Percentiles rank a stretch among this genome's conserved stretches.
Conservation (phyloP, 176 grass and related monocot species). For the Ensete glaucum region DNA sequence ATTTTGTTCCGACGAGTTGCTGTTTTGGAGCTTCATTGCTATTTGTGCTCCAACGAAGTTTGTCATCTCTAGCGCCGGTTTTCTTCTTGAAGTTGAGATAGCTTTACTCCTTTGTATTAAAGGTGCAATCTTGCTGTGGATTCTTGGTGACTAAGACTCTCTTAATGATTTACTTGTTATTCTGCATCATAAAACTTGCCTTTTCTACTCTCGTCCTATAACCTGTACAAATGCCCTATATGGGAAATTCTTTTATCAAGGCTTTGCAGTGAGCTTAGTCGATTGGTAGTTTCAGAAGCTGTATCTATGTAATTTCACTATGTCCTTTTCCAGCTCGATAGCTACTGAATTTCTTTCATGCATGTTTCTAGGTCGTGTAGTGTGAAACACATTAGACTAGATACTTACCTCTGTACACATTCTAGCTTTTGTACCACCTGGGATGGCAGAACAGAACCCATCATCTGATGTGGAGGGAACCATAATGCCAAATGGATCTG, state of each 20-base stretch:
- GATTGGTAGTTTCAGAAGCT: background rate
- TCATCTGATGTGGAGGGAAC: conserved; percentile 27
- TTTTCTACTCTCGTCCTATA: background rate
- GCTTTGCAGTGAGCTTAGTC: background rate
- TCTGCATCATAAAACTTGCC: background rate
- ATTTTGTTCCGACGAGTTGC: background rate
- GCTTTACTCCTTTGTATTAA: background rate
- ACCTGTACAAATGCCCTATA: background rate
- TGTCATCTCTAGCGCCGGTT: background rate
- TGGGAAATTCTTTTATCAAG: background rate
- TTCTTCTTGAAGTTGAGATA: background rate
- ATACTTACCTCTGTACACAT: background rate
- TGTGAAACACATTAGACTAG: background rate
- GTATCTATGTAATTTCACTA: background rate
- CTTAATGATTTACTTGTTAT: background rate
- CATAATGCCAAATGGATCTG: conserved; percentile 31
- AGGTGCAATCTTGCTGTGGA: background rate
- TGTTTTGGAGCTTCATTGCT: background rate
- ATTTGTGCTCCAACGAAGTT: background rate
- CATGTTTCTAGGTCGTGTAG: background rate
- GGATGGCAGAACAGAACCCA: conserved; percentile 29
- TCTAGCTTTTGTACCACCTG: background rate
- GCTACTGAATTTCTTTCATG: no score
- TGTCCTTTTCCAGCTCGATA: background rate
- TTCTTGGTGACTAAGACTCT: background rate